phyloP scores from a whole-genome alignment of 129 eudicot genomes.

The Artemisia annua region DNA sequence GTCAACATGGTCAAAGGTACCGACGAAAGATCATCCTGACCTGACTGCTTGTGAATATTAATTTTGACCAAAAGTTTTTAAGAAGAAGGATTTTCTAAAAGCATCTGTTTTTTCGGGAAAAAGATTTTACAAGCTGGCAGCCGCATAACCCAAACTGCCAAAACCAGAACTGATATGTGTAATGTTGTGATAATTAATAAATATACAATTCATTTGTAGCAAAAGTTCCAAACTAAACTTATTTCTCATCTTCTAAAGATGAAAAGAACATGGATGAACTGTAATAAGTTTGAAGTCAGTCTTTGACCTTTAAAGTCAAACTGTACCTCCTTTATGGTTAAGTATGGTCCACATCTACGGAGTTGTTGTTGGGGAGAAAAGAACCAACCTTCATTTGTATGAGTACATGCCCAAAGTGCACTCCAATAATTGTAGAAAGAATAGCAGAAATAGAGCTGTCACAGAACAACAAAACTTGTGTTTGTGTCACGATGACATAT shows the following conservation, averaged over 20 bases:
- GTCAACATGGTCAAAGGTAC: too few relatives aligned
- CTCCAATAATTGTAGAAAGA: conserved; percentile 67
- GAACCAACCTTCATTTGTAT: conserved; percentile 63
- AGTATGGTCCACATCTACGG: neutral
- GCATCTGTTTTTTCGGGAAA: too few relatives aligned
- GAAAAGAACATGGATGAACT: neutral
- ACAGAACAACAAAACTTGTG: conserved; percentile 2
- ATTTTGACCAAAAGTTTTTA: too few relatives aligned
- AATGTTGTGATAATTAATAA: neutral
- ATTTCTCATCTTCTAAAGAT: neutral
- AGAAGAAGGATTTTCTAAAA: too few relatives aligned
- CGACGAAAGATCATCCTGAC: too few relatives aligned
- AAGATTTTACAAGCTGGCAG: too few relatives aligned
- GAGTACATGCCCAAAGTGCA: conserved; percentile 85
- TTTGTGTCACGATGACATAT: conserved; percentile 24
- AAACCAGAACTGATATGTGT: neutral
- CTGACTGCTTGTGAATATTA: too few relatives aligned
- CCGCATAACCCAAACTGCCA: neutral
- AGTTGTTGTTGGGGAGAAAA: neutral
- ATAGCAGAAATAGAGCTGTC: conserved; percentile 88
- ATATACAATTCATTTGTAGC: neutral
- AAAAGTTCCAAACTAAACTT: neutral
- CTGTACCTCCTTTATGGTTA: neutral
- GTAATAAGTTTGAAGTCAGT: neutral
- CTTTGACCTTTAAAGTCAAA: conserved; percentile 15